Evolutionary conservation across 1,284 basidiomycete genomes (phyloP).

Genomic region (Cutaneotrichosporon mucoides): DNA sequence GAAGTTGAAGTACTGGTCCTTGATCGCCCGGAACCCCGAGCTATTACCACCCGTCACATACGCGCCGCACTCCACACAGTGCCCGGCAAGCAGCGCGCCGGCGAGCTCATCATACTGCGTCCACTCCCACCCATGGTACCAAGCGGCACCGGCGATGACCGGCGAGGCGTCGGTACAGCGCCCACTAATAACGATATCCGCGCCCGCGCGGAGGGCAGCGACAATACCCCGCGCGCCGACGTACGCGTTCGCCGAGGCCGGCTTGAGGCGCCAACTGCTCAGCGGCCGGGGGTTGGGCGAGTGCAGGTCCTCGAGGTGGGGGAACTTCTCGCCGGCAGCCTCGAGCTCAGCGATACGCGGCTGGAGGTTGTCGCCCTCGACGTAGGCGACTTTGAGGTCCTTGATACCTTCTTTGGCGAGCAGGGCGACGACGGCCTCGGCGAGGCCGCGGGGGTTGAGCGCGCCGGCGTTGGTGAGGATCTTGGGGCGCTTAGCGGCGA

Average conservation of each 20-base stretch:
- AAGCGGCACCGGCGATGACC: conserved; percentile 23
- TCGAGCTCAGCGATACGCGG: conserved; percentile 11
- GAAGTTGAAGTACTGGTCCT: conserved; percentile 22
- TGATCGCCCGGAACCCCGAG: conserved; percentile 23
- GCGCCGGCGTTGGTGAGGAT: conserved; percentile 25
- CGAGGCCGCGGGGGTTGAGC: conserved; percentile 18
- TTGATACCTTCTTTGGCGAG: conserved; percentile 3
- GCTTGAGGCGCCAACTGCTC: conserved; percentile 13
- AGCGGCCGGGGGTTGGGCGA: neutral
- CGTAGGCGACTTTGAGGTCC: conserved; percentile 13
- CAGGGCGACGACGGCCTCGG: conserved; percentile 11
- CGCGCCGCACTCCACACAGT: conserved; percentile 23
- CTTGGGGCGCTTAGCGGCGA: conserved; percentile 16
- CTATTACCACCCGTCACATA: conserved; percentile 32
- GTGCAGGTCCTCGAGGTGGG: conserved; percentile 14
- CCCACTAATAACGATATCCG: conserved; percentile 31
- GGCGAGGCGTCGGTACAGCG: conserved; percentile 29
- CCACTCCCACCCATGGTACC: conserved; percentile 26
- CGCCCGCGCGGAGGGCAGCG: conserved; percentile 19
- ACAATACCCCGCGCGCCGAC: conserved; percentile 16
- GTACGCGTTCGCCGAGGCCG: conserved; percentile 14
- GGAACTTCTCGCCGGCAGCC: conserved; percentile 12
- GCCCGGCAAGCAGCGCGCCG: conserved; percentile 25
- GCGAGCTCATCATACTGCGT: conserved; percentile 23
- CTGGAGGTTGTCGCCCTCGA: conserved; percentile 18